Base-by-base conservation (phyloP, 108 stramenopile species). In the Stephanodiscus minutulus region DNA sequence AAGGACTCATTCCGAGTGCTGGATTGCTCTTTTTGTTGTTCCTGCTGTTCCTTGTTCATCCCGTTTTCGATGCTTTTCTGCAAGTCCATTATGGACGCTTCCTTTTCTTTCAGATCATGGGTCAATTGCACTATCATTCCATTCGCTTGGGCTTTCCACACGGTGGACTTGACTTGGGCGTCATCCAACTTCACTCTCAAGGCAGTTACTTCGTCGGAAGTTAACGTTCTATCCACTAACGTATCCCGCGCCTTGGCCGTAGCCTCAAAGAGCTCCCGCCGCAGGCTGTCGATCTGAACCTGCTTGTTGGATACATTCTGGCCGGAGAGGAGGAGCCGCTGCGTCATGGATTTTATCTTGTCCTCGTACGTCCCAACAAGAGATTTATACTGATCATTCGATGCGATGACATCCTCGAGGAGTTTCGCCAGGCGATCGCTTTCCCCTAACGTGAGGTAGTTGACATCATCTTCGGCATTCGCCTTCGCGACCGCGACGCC, bases 131-230 rank as follows among this genome's bases (percentile, higher is more conserved):
- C 20, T 7, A 78, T 66, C 58, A 66, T 71, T 29, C 61, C 77
- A 25, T 79, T 68, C 6, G 78, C 65, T 36, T 35, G 39, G 7
- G 78, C 78, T 56, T 72, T 79, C 59, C 47, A 71, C 39, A 35
- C 18, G 21, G 65, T 64, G 37, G 48, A 70, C 35, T 55, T 53
- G 12, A 63, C 47, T 28, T 44, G 65, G 7, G 58, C 24, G 5
- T 66, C 59, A 46, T 72, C 77, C 13, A 78, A 12, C 29, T 66
- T 21, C 17, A n/a, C 15, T 35, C 57, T 59, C 64, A 72, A 48
- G 7, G 0, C 27, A 5, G 25, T 43, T 5, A 69, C 24, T 12
- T 56, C 55, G 20, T 69, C 68, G 15, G 54, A 29, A 17, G 41
- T 27, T 28, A 46, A 44, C 25, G 21, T 43, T 39, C 59, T 17